Evolutionary conservation across 73 alveolate genomes (phyloP).

Genomic region (Paramecium pentaurelia): DNA sequence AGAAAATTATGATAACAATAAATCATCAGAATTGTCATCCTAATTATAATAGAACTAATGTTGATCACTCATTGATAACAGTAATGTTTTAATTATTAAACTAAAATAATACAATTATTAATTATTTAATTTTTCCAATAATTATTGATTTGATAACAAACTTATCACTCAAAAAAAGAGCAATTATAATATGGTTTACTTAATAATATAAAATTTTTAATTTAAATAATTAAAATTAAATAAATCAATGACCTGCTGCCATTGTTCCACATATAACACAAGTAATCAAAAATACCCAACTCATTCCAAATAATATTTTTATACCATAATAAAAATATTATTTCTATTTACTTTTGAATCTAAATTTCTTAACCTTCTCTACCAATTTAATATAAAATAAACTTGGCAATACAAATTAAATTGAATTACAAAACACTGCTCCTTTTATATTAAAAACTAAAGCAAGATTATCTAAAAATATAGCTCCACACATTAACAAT

Average conservation of each 20-base stretch:
- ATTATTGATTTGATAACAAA: no score
- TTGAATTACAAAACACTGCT: constrained; percentile 10
- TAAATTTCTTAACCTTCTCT: neutral
- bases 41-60: neutral
- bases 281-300: constrained; percentile 21
- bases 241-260: neutral
- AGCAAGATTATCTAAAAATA: neutral
- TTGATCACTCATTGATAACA: neutral
- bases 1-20: neutral
- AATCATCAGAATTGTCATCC: neutral
- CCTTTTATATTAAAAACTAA: constrained; percentile 11
- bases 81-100: neutral
- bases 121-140: neutral
- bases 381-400: neutral
- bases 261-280: constrained; percentile 30
- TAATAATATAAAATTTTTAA: neutral
- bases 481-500: neutral
- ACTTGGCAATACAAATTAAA: constrained; percentile 4
- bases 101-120: neutral
- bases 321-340: neutral
- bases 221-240: neutral
- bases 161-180: no score
- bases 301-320: neutral
- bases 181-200: neutral
- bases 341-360: neutral